A percentile compares a stretch with the other conserved stretches of the same genome.
phyloP scores from a whole-genome alignment of 148 eudicot species.

The Nepenthes gracilis region DNA sequence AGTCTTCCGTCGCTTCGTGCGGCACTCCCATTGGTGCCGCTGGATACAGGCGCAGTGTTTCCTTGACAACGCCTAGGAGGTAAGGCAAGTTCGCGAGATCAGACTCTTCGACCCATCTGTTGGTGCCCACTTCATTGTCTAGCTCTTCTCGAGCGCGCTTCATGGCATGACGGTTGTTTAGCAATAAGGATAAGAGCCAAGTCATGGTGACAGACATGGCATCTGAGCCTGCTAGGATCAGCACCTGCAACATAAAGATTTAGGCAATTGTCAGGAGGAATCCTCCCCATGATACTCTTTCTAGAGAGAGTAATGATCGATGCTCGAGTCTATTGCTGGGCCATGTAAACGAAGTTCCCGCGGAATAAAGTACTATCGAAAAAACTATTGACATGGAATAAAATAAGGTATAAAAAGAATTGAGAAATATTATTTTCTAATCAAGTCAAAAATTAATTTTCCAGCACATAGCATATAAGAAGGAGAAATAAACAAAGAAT shows the following conservation, averaged over 20 bases:
- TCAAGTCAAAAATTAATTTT: too few relatives aligned
- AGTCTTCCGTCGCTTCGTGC: constrained; percentile 13
- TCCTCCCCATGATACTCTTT: not conserved
- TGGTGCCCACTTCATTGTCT: constrained; percentile 13
- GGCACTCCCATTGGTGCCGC: constrained; percentile 12
- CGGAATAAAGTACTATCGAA: too few relatives aligned
- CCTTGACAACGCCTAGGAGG: constrained; percentile 19
- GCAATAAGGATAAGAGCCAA: constrained; percentile 9
- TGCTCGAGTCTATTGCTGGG: too few relatives aligned
- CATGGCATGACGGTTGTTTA: constrained; percentile 7
- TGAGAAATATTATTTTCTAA: too few relatives aligned
- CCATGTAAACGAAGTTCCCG: too few relatives aligned
- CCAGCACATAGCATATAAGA: too few relatives aligned
- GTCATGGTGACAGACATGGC: constrained; percentile 8
- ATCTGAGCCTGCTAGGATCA: constrained; percentile 17
- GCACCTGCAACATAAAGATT: constrained; percentile 5
- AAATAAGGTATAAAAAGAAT: too few relatives aligned
- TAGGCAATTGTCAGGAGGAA: not conserved
- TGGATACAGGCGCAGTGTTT: constrained; percentile 20
- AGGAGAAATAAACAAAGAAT: too few relatives aligned
- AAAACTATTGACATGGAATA: too few relatives aligned
- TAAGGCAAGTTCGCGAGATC: constrained; percentile 14
- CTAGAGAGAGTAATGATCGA: too few relatives aligned
- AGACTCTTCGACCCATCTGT: constrained; percentile 18
- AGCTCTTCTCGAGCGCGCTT: constrained; percentile 15